Percentiles rank a stretch among this genome's conserved stretches.
Evolutionary conservation across 768 basidiomycete species (phyloP).

Genomic region (Suillus variegatus): DNA sequence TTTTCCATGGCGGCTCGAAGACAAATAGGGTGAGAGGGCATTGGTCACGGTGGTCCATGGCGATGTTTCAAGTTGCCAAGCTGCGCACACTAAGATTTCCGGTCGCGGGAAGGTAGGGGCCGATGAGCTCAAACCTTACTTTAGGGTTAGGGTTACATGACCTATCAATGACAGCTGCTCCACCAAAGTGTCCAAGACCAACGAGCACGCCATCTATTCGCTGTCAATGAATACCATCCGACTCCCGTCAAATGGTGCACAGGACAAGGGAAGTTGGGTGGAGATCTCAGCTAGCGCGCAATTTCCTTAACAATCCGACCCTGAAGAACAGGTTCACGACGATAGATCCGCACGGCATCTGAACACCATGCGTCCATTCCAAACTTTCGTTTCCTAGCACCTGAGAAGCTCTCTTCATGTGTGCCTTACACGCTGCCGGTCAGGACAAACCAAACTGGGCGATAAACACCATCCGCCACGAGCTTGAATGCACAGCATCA

Average conservation of each 20-base stretch:
- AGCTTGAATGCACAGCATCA: background rate
- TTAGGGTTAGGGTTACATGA: slow-evolving; percentile 11
- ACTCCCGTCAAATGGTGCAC: background rate
- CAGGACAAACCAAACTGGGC: background rate
- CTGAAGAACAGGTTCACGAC: background rate
- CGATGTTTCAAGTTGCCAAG: background rate
- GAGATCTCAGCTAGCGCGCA: background rate
- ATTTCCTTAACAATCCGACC: background rate
- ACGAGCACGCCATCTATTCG: background rate
- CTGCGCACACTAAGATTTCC: background rate
- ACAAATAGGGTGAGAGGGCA: slow-evolving; percentile 4
- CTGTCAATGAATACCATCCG: background rate
- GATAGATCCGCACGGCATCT: background rate
- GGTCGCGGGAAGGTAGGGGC: background rate
- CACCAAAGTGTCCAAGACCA: background rate
- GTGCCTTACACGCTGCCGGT: background rate
- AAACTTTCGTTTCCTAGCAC: background rate
- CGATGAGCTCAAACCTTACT: background rate
- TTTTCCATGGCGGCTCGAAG: slow-evolving; percentile 15
- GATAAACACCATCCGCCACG: background rate
- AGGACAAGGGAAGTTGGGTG: background rate
- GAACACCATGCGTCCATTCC: background rate
- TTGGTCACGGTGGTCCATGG: background rate
- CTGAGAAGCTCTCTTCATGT: background rate
- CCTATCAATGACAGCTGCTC: background rate